Conservation (phyloP, 148 eudicot genomes). For the Dysphania ambrosioides region DNA sequence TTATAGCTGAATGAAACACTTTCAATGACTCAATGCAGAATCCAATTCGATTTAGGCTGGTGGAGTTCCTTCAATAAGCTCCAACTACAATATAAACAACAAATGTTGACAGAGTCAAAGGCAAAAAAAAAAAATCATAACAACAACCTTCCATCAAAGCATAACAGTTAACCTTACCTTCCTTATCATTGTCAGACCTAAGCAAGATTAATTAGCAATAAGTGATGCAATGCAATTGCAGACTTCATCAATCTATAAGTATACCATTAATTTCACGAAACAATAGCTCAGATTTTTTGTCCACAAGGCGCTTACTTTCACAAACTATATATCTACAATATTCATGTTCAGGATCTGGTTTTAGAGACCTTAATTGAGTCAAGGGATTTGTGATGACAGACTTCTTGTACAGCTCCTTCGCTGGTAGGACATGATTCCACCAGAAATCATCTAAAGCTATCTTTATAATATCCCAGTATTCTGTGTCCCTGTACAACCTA, state of each 20-base stretch:
- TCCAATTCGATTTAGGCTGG: too few species aligned
- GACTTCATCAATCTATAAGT: conserved; percentile 29
- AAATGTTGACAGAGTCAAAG: neutral
- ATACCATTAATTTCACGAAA: conserved; percentile 56
- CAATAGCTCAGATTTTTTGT: conserved; percentile 44
- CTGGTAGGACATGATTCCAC: conserved; percentile 83
- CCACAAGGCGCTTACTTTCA: conserved; percentile 50
- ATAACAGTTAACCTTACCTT: neutral
- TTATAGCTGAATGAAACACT: too few species aligned
- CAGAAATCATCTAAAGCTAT: conserved; percentile 74
- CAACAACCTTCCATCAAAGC: neutral
- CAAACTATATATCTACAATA: conserved; percentile 37
- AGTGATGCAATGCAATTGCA: neutral
- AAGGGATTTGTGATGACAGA: conserved; percentile 46
- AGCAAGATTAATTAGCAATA: neutral
- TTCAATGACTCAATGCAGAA: too few species aligned
- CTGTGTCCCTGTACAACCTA: conserved; percentile 53
- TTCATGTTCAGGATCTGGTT: conserved; percentile 66
- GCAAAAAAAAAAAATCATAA: neutral
- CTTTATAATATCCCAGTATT: conserved; percentile 62
- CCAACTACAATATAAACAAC: too few species aligned
- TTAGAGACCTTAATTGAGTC: conserved; percentile 38
- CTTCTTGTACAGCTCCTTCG: conserved; percentile 45
- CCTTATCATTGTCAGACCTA: neutral
- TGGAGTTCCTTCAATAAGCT: too few species aligned